phyloP scores from a whole-genome alignment of 768 basidiomycete genomes.

The Mycena chlorophos region DNA sequence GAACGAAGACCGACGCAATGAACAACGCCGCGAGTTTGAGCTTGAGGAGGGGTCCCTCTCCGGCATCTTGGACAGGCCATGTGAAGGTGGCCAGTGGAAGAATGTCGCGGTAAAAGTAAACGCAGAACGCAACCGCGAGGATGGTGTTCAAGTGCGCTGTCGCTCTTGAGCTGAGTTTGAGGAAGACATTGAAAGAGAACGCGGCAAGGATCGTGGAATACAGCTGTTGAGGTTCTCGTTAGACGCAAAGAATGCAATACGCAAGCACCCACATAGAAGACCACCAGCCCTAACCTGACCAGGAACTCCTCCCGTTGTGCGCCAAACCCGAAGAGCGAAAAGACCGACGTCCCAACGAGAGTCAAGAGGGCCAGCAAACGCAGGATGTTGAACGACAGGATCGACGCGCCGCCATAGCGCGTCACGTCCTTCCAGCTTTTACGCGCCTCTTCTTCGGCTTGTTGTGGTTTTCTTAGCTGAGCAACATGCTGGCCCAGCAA shows the following conservation, averaged over 20 bases:
- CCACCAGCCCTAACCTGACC: not conserved
- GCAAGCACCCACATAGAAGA: conserved; percentile 18
- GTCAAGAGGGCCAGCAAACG: conserved; percentile 8
- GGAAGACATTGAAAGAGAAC: not conserved
- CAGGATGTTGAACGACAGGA: conserved; percentile 5
- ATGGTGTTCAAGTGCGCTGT: conserved; percentile 28
- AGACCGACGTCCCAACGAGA: conserved; percentile 12
- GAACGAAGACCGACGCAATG: conserved; percentile 47
- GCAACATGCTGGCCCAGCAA: not conserved
- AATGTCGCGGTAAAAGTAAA: conserved; percentile 58
- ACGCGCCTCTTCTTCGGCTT: not conserved
- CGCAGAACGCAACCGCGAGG: conserved; percentile 34
- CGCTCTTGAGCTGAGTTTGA: conserved; percentile 1
- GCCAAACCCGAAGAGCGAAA: conserved; percentile 1
- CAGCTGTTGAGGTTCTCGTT: not conserved
- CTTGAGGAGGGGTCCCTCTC: conserved; percentile 50
- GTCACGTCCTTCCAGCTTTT: conserved; percentile 15
- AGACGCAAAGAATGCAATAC: not conserved
- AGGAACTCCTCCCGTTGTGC: not conserved
- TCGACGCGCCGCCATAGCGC: conserved; percentile 10
- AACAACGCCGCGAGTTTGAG: conserved; percentile 46
- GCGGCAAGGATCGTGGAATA: conserved; percentile 10
- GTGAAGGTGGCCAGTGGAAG: conserved; percentile 59
- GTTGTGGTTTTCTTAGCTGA: not conserved
- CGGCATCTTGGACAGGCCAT: conserved; percentile 43